Conservation (phyloP, 2,329 filamentous ascomycete species). For the Calonectria crousiana region DNA sequence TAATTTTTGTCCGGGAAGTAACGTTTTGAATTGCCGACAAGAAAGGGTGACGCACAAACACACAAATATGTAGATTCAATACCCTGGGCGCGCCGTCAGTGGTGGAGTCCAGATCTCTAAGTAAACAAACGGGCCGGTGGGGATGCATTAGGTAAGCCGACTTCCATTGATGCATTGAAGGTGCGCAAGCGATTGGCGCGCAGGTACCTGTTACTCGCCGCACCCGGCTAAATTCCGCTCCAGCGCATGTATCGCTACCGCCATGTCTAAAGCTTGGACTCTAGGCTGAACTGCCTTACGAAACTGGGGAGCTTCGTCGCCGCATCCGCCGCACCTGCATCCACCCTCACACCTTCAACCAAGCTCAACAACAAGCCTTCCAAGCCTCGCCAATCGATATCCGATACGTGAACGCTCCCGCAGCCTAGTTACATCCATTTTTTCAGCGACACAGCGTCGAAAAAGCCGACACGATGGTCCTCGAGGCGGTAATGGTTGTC, state of each 20-base stretch:
- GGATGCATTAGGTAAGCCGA: constrained; percentile 42
- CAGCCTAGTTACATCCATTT: constrained; percentile 1
- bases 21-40: background rate
- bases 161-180: constrained; percentile 38
- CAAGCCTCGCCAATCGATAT: constrained; percentile 7
- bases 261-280: constrained; percentile 34
- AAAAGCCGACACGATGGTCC: constrained; percentile 81
- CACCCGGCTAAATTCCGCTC: background rate
- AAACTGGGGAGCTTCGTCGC: constrained; percentile 45
- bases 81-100: constrained; percentile 38
- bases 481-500: constrained; percentile 99
- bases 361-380: constrained; percentile 35
- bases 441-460: constrained; percentile 26
- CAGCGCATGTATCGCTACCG: constrained; percentile 37
- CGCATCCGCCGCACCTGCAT: constrained; percentile 35
- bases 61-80: constrained; percentile 30
- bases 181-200: constrained; percentile 12
- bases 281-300: constrained; percentile 63
- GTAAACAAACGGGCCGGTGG: constrained; percentile 44
- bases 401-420: constrained; percentile 10
- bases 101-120: constrained; percentile 39
- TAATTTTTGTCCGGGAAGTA: no score
- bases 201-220: constrained; percentile 36
- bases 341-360: constrained; percentile 43
- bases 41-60: constrained; percentile 21